Evolutionary conservation across 2,329 filamentous ascomycete species (phyloP).

Genomic region (Hyphodiscus sp.): DNA sequence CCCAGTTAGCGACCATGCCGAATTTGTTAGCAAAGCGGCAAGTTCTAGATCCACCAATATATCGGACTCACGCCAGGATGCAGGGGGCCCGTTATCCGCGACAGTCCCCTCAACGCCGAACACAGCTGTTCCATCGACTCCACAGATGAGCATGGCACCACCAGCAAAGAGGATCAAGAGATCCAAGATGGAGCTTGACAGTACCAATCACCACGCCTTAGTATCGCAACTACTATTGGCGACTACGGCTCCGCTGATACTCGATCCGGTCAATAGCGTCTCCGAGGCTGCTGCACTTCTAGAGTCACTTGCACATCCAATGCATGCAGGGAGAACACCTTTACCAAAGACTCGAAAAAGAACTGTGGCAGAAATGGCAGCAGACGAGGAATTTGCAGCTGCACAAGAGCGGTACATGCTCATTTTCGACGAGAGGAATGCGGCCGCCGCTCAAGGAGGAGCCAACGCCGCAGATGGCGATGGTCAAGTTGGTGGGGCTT

Average conservation of each 20-base stretch:
- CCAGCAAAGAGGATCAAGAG: constrained; percentile 63
- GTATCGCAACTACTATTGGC: constrained; percentile 71
- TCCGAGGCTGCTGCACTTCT: constrained; percentile 67
- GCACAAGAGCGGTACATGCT: constrained; percentile 91
- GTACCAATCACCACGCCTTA: constrained; percentile 63
- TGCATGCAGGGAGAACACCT: constrained; percentile 70
- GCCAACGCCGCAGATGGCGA: constrained; percentile 62
- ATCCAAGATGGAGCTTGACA: constrained; percentile 70
- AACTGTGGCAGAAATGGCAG: constrained; percentile 89
- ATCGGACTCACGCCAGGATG: constrained; percentile 37
- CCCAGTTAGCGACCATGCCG: constrained; percentile 63
- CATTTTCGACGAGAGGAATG: constrained; percentile 73
- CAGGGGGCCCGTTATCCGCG: constrained; percentile 36
- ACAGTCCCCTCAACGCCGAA: constrained; percentile 59
- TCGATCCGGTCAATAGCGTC: constrained; percentile 66
- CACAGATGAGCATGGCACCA: constrained; percentile 48
- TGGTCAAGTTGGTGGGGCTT: constrained; percentile 61
- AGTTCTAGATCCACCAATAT: constrained; percentile 47
- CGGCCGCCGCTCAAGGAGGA: constrained; percentile 49
- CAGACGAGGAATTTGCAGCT: constrained; percentile 86
- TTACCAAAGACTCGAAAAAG: constrained; percentile 86
- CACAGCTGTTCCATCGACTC: constrained; percentile 52
- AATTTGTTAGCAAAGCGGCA: constrained; percentile 68
- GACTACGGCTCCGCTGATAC: constrained; percentile 66
- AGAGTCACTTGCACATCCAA: constrained; percentile 65